phyloP scores from a whole-genome alignment of 2,329 filamentous ascomycete species.

The Apiospora sp. region DNA sequence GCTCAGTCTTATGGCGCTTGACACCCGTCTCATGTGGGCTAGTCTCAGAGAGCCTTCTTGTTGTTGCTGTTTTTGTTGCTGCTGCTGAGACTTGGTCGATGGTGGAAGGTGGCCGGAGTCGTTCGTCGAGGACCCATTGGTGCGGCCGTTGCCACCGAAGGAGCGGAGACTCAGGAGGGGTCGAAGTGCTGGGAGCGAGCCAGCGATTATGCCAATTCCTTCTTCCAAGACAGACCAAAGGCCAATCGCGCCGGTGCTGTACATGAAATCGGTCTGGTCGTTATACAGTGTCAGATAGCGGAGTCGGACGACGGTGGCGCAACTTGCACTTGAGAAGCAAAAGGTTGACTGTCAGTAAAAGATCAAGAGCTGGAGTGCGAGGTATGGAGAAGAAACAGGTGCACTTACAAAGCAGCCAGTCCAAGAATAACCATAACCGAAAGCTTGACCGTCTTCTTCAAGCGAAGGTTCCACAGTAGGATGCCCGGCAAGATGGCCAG shows the following conservation, averaged over 20 bases:
- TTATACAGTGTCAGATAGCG: conserved; percentile 50
- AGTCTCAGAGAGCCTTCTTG: neutral
- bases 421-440: conserved; percentile 53
- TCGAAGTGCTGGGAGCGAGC: conserved; percentile 54
- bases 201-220: conserved; percentile 57
- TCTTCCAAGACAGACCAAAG: conserved; percentile 58
- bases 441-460: conserved; percentile 53
- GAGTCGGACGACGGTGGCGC: conserved; percentile 51
- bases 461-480: conserved; percentile 50
- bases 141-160: conserved; percentile 30
- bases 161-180: conserved; percentile 48
- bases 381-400: neutral
- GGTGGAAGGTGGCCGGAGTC: neutral
- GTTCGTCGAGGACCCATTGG: neutral
- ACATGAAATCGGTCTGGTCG: conserved; percentile 50
- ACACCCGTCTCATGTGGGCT: neutral
- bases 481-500: conserved; percentile 48
- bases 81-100: neutral
- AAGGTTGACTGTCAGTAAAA: conserved; percentile 23
- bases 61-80: neutral
- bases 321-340: conserved; percentile 39
- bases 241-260: conserved; percentile 49
- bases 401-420: conserved; percentile 50
- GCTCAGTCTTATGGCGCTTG: neutral
- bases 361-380: neutral